phyloP scores from a whole-genome alignment of 345 rosid species.

The Xanthoceras sorbifolium region DNA sequence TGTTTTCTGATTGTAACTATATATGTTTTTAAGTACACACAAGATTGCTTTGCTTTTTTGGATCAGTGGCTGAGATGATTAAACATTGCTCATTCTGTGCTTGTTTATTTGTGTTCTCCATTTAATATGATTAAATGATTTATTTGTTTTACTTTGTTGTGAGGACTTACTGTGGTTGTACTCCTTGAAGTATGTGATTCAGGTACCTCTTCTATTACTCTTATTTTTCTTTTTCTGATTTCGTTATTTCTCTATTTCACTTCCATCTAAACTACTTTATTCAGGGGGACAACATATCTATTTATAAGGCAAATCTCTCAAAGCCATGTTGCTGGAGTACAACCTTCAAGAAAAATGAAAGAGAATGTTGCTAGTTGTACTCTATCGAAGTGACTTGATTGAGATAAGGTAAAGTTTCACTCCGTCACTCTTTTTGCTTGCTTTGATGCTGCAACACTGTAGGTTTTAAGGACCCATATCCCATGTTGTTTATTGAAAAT shows the following conservation, averaged over 20 bases:
- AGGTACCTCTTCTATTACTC: slow-evolving; percentile 45
- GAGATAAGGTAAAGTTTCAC: slow-evolving; percentile 59
- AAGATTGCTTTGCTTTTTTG: too few relatives aligned
- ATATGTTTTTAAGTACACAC: too few relatives aligned
- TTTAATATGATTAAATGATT: slow-evolving; percentile 26
- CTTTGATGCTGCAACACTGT: slow-evolving; percentile 5
- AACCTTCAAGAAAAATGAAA: slow-evolving; percentile 50
- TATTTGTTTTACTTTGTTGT: slow-evolving; percentile 55
- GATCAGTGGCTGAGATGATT: too few relatives aligned
- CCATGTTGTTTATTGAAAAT: neutral
- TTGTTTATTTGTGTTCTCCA: too few relatives aligned
- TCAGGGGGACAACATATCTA: slow-evolving; percentile 54
- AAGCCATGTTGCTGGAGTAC: slow-evolving; percentile 80
- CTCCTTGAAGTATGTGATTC: slow-evolving; percentile 53
- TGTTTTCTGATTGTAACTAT: too few relatives aligned
- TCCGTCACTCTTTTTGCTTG: slow-evolving; percentile 9
- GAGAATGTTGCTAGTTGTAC: slow-evolving; percentile 50
- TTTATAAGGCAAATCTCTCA: slow-evolving; percentile 46
- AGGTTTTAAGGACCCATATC: neutral
- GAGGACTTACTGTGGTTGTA: slow-evolving; percentile 62
- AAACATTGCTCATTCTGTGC: too few relatives aligned
- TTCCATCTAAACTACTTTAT: slow-evolving; percentile 32
- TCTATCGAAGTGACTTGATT: slow-evolving; percentile 69
- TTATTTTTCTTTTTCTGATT: slow-evolving; percentile 13
- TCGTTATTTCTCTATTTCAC: slow-evolving; percentile 19